Evolutionary conservation across 1,139 yeast species (phyloP), one percentile per base, ranked within the genome.

Genomic region (Magnusiomyces suaveolens): DNA sequence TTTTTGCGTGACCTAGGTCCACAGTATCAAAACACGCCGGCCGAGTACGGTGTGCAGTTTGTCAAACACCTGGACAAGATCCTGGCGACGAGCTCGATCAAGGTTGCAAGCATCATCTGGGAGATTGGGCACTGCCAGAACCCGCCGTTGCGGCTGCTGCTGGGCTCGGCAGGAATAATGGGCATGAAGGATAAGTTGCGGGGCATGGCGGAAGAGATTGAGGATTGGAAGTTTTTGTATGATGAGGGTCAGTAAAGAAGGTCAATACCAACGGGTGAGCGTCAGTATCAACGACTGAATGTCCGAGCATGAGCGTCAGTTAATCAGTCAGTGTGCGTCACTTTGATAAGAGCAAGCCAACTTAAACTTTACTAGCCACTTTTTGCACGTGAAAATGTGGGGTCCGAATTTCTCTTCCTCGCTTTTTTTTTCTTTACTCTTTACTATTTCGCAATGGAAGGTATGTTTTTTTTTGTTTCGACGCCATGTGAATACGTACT

Each of bases 141-240:
- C n/a, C 69, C 66, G 38, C 72, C 71, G n/a, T 46, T 62, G 53
- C 61, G 67, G 26, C 58, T 65, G 26, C 62, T 63, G 46, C 57
- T 65, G 8, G 70, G 70, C 1, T 56, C 65, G 8, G 61, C 62
- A 48, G 67, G 70, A 4, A 60, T 62, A 2, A 60, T 60, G 25
- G 60, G 63, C 4, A 62, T 66, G 57, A 63, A 62, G 24, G 66
- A 69, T 55, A 65, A 67, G 58, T 59, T 69, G 52, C 56, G 73
- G 23, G 61, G 63, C 43, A 60, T 60, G 49, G 66, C 67, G 6
- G 73, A 69, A 58, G 73, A 69, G 52, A 64, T 69, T 24, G 73
- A 69, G 56, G 73, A 69, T 53, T 69, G 73, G 73, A 69, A 67
- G 62, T 69, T 63, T 59, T 52, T 69, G 53, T 68, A 60, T 54